Percentiles rank a stretch among this genome's conserved stretches.
phyloP scores from a whole-genome alignment of 345 rosid genomes.

The Barbarea vulgaris region DNA sequence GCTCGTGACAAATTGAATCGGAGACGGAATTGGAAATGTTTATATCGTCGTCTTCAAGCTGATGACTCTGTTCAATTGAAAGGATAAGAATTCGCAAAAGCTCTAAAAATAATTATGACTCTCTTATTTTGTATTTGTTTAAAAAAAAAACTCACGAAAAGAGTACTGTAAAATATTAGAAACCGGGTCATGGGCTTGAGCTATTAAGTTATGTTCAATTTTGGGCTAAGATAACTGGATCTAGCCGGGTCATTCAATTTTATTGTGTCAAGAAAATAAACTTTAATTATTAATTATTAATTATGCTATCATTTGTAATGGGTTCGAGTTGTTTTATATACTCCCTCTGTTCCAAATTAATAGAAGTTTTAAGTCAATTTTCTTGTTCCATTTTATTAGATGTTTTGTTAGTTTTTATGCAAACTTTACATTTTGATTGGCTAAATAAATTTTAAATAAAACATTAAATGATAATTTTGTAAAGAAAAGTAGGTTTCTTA shows the following conservation, averaged over 20 bases:
- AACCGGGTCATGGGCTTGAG: slow-evolving; percentile 12
- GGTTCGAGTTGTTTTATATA: too few relatives aligned
- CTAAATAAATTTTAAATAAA: too few relatives aligned
- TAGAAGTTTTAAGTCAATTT: too few relatives aligned
- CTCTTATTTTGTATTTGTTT: background rate
- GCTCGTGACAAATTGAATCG: background rate
- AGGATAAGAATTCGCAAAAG: slow-evolving; percentile 33
- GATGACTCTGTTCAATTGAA: background rate
- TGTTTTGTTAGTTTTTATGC: too few relatives aligned
- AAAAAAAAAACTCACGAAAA: background rate
- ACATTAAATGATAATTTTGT: too few relatives aligned
- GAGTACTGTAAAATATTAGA: background rate
- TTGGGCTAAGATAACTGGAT: background rate
- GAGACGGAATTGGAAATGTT: background rate
- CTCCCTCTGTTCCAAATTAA: too few relatives aligned
- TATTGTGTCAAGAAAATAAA: too few relatives aligned
- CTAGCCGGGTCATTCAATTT: slow-evolving; percentile 1
- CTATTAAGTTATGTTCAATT: background rate
- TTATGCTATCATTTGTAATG: too few relatives aligned
- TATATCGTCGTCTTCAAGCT: slow-evolving; percentile 31
- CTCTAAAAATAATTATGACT: slow-evolving; percentile 21
- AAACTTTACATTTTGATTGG: too few relatives aligned
- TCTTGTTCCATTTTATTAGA: too few relatives aligned
- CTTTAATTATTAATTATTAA: too few relatives aligned
- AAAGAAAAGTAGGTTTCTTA: too few relatives aligned